phyloP scores from a whole-genome alignment of 495 filamentous ascomycete genomes.

The Penicillium verhagenii region DNA sequence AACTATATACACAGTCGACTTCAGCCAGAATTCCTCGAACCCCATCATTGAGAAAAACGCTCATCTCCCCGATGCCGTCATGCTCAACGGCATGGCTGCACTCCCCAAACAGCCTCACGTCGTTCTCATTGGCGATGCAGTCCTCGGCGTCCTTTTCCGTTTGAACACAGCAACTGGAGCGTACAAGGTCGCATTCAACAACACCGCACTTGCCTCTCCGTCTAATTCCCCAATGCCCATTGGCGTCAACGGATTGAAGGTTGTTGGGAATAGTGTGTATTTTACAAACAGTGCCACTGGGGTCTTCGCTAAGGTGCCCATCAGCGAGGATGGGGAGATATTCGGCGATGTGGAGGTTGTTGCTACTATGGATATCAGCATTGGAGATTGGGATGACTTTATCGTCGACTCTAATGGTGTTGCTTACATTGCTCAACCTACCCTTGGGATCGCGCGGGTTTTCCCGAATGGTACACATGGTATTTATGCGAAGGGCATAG shows the following conservation, averaged over 20 bases:
- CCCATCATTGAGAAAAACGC: constrained; percentile 24
- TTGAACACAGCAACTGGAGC: constrained; percentile 39
- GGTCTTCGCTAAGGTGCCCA: constrained; percentile 29
- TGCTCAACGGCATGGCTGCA: constrained; percentile 40
- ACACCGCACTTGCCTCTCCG: constrained; percentile 15
- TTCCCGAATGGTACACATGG: constrained; percentile 14
- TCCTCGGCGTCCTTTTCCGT: constrained; percentile 38
- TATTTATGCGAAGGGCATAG: constrained; percentile 19
- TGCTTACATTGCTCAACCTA: constrained; percentile 28
- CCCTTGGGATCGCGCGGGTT: constrained; percentile 26
- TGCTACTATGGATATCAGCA: constrained; percentile 8
- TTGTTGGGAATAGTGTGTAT: constrained; percentile 28
- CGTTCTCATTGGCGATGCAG: constrained; percentile 37
- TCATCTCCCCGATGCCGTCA: constrained; percentile 30
- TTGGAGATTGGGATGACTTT: constrained; percentile 35
- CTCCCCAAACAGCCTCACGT: constrained; percentile 19
- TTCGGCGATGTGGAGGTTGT: constrained; percentile 20
- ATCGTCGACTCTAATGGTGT: constrained; percentile 22
- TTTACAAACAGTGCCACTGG: constrained; percentile 43
- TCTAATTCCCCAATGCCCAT: constrained; percentile 21
- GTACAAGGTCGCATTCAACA: constrained; percentile 27
- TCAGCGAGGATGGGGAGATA: constrained; percentile 27
- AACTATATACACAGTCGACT: constrained; percentile 27
- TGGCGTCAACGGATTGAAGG: constrained; percentile 44
- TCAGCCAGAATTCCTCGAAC: constrained; percentile 27